A percentile compares a stretch with the other conserved stretches of the same genome.
phyloP scores from a whole-genome alignment of 371 early-diverging fungal genomes.

The Lichtheimia corymbifera region DNA sequence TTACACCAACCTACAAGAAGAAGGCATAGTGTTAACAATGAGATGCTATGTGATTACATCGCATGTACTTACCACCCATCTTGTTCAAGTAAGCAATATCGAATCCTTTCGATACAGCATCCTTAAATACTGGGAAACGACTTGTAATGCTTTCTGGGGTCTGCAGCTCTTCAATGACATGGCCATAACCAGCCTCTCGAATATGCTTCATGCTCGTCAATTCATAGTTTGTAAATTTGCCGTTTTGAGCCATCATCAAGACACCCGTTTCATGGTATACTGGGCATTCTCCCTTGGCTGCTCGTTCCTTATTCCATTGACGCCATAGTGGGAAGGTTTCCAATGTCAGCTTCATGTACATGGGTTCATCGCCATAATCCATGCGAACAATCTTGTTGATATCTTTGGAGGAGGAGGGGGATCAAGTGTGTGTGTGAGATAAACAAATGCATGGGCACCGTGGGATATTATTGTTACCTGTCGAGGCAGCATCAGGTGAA shows the following conservation, averaged over 20 bases:
- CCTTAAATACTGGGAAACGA: constrained; percentile 33
- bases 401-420: constrained; percentile 19
- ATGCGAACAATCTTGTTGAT: constrained; percentile 54
- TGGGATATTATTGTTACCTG: constrained; percentile 20
- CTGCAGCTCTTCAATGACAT: constrained; percentile 29
- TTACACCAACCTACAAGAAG: constrained; percentile 37
- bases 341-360: constrained; percentile 41
- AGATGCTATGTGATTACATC: background rate
- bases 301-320: constrained; percentile 54
- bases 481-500: constrained; percentile 45
- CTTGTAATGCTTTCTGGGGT: constrained; percentile 26
- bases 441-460: too few relatives aligned
- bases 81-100: constrained; percentile 36
- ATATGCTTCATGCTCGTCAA: constrained; percentile 29
- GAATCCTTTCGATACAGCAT: constrained; percentile 30
- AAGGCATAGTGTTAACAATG: background rate
- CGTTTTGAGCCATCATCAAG: constrained; percentile 30
- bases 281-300: constrained; percentile 18
- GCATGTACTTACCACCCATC: constrained; percentile 25
- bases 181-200: constrained; percentile 36
- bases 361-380: constrained; percentile 46
- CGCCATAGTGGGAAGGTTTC: constrained; percentile 49
- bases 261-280: constrained; percentile 49
- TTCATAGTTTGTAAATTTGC: constrained; percentile 34
- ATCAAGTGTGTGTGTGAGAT: too few relatives aligned